Conservation (phyloP, 2,329 filamentous ascomycete species). For the Aspergillus spinulosporus region DNA sequence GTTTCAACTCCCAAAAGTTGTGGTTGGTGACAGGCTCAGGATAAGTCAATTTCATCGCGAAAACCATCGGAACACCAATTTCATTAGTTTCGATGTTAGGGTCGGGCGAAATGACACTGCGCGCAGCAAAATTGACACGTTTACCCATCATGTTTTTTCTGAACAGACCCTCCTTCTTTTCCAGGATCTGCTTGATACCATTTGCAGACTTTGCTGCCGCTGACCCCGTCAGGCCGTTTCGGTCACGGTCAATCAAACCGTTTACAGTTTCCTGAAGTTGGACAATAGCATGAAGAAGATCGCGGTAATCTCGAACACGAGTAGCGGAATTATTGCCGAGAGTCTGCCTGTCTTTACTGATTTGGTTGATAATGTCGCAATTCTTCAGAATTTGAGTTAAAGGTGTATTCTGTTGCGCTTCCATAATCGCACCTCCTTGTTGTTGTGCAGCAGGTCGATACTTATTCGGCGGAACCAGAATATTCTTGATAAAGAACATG, state of each 20-base stretch:
- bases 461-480: slow-evolving; percentile 88
- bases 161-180: slow-evolving; percentile 98
- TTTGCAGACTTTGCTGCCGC: slow-evolving; percentile 80
- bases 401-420: slow-evolving; percentile 82
- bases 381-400: slow-evolving; percentile 81
- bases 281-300: slow-evolving; percentile 79
- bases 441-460: slow-evolving; percentile 85
- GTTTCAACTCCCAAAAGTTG: slow-evolving; percentile 93
- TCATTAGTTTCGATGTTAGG: slow-evolving; percentile 99
- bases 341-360: slow-evolving; percentile 67
- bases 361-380: slow-evolving; percentile 71
- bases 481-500: slow-evolving; percentile 89
- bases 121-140: slow-evolving; percentile 95
- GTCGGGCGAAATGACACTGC: slow-evolving; percentile 96
- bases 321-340: slow-evolving; percentile 48
- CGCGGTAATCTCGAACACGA: slow-evolving; percentile 64
- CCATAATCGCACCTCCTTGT: slow-evolving; percentile 76
- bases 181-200: slow-evolving; percentile 94
- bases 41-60: slow-evolving; percentile 92
- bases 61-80: slow-evolving; percentile 97
- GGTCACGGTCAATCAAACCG: slow-evolving; percentile 84
- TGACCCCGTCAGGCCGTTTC: slow-evolving; percentile 76
- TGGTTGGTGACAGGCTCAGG: slow-evolving; percentile 96
- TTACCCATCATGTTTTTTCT: slow-evolving; percentile 99
- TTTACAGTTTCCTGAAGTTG: slow-evolving; percentile 88